phyloP scores from a whole-genome alignment of 495 filamentous ascomycete species.

The Trichocladium uniseriatum region DNA sequence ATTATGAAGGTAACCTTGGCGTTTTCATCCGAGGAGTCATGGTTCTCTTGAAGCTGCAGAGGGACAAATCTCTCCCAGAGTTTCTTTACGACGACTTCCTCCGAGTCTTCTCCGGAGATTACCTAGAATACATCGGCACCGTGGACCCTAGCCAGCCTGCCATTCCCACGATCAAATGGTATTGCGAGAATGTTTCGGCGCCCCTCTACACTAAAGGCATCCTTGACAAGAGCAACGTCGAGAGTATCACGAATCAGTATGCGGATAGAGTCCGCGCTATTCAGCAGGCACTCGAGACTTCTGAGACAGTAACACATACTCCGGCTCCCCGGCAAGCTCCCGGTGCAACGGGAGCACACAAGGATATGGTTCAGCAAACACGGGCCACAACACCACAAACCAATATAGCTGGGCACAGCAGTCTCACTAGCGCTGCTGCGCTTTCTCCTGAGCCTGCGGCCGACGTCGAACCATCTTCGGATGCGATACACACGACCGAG shows the following conservation, averaged over 20 bases:
- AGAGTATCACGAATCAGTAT: constrained; percentile 15
- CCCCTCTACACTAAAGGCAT: constrained; percentile 30
- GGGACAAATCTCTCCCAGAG: constrained; percentile 30
- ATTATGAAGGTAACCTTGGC: constrained; percentile 42
- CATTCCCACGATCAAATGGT: constrained; percentile 35
- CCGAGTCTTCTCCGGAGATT: constrained; percentile 37
- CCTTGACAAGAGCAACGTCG: constrained; percentile 32
- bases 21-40: constrained; percentile 49
- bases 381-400: neutral
- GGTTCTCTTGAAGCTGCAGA: constrained; percentile 42
- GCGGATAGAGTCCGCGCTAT: constrained; percentile 11
- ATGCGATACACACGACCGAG: neutral
- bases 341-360: neutral
- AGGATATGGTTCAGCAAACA: neutral
- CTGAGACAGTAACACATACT: neutral
- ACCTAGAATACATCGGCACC: constrained; percentile 30
- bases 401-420: neutral
- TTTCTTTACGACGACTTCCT: constrained; percentile 65
- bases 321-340: neutral
- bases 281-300: neutral
- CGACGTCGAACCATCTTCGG: neutral
- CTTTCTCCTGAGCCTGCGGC: neutral
- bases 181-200: constrained; percentile 32
- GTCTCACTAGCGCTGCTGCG: neutral
- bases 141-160: constrained; percentile 12